A percentile compares a stretch with the other conserved stretches of the same genome.
These are phyloP conservation scores for Calonectria pseudoturangicola DNA, from an alignment of 2,329 filamentous ascomycete species.

Conservation along the genomic window DNA sequence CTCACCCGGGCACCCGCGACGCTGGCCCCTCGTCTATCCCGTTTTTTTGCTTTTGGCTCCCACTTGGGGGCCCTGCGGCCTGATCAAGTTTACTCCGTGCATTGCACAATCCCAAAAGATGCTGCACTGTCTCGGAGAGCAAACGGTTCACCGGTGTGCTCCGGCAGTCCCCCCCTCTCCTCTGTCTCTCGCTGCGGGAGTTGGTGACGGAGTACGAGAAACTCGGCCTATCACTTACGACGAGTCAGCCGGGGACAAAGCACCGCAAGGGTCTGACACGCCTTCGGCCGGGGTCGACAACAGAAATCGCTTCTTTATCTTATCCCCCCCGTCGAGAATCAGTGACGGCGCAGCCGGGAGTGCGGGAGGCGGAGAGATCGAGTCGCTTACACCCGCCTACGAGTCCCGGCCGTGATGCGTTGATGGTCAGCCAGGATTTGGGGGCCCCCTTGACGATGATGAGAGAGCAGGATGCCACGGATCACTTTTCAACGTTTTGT, in stretches of 20 bases:
- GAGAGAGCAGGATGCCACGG: neutral
- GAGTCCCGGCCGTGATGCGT: conserved; percentile 25
- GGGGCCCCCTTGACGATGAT: neutral
- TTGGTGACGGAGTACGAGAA: conserved; percentile 1
- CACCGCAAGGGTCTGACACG: conserved; percentile 24
- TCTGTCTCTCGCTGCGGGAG: conserved; percentile 2
- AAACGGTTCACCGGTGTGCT: conserved; percentile 14
- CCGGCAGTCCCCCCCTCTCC: neutral
- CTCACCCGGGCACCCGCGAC: conserved; percentile 24
- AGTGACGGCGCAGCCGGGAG: conserved; percentile 4
- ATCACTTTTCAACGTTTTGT: neutral
- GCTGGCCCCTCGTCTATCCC: conserved; percentile 18
- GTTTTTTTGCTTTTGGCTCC: conserved; percentile 37
- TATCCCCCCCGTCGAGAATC: neutral
- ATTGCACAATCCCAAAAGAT: conserved; percentile 14
- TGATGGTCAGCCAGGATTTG: conserved; percentile 24
- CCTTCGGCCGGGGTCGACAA: neutral
- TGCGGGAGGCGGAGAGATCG: conserved; percentile 34
- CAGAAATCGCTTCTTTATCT: neutral
- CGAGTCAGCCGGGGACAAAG: conserved; percentile 14
- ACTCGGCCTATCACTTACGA: conserved; percentile 8
- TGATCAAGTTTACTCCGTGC: conserved; percentile 11
- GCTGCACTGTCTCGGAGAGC: conserved; percentile 19
- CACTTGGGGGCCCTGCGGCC: neutral
- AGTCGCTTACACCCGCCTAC: conserved; percentile 31